phyloP scores from a whole-genome alignment of 2,329 filamentous ascomycete genomes.

The Dactylella cylindrospora region DNA sequence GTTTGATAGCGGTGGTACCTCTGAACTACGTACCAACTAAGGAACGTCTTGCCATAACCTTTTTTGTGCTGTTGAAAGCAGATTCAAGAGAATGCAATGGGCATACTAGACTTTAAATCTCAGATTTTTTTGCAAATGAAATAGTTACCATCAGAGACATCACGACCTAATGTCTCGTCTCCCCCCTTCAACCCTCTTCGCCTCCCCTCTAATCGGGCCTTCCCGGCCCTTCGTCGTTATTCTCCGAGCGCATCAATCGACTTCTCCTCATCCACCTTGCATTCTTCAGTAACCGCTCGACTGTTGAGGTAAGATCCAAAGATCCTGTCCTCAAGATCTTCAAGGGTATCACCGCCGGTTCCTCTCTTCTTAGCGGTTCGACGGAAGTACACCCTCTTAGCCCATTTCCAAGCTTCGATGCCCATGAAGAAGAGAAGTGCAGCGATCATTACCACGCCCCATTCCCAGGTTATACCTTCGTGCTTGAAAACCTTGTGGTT shows the following conservation, averaged over 20 bases:
- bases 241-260: conserved; percentile 1
- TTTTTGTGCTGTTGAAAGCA: too few relatives aligned
- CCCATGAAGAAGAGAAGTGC: conserved; percentile 64
- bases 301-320: conserved; percentile 25
- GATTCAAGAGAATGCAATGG: too few relatives aligned
- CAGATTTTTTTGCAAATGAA: too few relatives aligned
- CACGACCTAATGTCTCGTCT: neutral
- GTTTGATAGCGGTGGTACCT: too few relatives aligned
- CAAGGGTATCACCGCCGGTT: neutral
- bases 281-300: conserved; percentile 26
- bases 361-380: conserved; percentile 4
- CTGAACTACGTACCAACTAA: too few relatives aligned
- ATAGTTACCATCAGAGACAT: too few relatives aligned
- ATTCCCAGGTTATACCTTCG: conserved; percentile 68
- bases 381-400: conserved; percentile 58
- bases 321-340: conserved; percentile 27
- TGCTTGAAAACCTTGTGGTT: conserved; percentile 71
- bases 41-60: too few relatives aligned
- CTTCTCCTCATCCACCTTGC: conserved; percentile 23
- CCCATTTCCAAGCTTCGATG: conserved; percentile 69
- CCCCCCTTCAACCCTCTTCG: conserved; percentile 8
- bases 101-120: too few relatives aligned
- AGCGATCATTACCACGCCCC: conserved; percentile 66
- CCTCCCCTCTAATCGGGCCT: conserved; percentile 31
- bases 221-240: conserved; percentile 36